Evolutionary conservation across 78 protist genomes (phyloP), one percentile per base, ranked within the genome.

Genomic region (slime mould (Dictyostelium discoideum)): DNA sequence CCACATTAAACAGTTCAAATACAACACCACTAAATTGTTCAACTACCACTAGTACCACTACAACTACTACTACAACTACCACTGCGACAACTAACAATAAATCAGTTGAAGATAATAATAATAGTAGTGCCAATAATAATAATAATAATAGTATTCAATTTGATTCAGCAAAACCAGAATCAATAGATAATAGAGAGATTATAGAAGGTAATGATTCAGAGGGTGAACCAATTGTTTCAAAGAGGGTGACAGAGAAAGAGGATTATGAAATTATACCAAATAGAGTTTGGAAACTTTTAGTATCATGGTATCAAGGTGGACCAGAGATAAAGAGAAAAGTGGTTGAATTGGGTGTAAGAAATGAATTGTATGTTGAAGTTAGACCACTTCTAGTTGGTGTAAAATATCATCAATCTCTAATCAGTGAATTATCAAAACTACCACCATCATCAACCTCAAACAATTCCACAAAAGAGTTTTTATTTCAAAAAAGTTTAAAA

Each of bases 291-390:
- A 54, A 78, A 22, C 60, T 79, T 5, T 46, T 94, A 50, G 48
- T 50, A 4, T 22, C 78, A 14, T 89, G 94, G 94, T 94, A 94
- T 63, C 73, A 39, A 18, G 94, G 93, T 3, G 97, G 97, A n/a
- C 97, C 97, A 39, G 93, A 46, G 26, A 85, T 94, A 3, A 60
- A 85, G 72, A 84, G 97, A 80, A 69, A 79, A 6, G 77, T 67
- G 5, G 67, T 94, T 7, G 93, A 57, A 11, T 16, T 94, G n/a
- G 96, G 96, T 39, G 44, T 87, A 13, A 80, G 65, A 54, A 46
- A 74, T 81, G 93, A 92, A 37, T 63, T 79, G 18, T n/a, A 44
- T 20, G 96, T 92, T 3, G 96, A 92, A 14, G 90, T 92, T 0
- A 84, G 63, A 37, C 96, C 96, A 13, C 48, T 74, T 22, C 6